phyloP scores from a whole-genome alignment of 1,284 basidiomycete genomes.

The Trichosporon faecale region DNA sequence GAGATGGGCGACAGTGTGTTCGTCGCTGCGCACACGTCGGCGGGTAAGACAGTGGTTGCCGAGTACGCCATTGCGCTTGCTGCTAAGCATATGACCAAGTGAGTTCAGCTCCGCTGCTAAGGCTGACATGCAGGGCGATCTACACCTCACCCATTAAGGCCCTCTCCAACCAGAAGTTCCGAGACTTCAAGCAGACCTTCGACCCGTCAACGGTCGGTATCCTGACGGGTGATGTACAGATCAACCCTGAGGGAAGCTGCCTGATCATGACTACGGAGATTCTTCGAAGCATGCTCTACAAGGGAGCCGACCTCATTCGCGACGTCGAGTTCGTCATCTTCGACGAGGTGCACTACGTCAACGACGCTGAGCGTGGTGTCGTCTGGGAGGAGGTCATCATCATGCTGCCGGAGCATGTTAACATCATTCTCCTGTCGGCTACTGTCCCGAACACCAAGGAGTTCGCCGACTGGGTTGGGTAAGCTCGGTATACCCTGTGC shows the following conservation, averaged over 20 bases:
- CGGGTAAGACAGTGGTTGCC: conserved; percentile 96
- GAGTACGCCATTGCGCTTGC: conserved; percentile 98
- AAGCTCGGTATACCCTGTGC: conserved; percentile 40
- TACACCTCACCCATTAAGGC: conserved; percentile 99
- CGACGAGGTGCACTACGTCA: conserved; percentile 99
- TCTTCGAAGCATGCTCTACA: conserved; percentile 95
- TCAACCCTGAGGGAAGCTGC: conserved; percentile 96
- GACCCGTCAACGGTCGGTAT: conserved; percentile 91
- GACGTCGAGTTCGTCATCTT: conserved; percentile 99
- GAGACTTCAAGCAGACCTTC: conserved; percentile 97
- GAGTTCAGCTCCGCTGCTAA: conserved; percentile 24
- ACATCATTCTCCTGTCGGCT: conserved; percentile 92
- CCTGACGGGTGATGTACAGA: conserved; percentile 97
- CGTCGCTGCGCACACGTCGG: conserved; percentile 94
- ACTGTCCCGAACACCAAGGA: conserved; percentile 98
- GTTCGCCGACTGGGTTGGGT: conserved; percentile 99
- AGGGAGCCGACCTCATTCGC: conserved; percentile 95
- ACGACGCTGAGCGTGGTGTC: conserved; percentile 97
- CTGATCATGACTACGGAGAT: conserved; percentile 99
- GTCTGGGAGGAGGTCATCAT: conserved; percentile 99
- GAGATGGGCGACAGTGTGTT: conserved; percentile 98
- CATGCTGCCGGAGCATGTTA: conserved; percentile 95
- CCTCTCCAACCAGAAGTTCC: conserved; percentile 96
- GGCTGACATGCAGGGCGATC: conserved; percentile 66
- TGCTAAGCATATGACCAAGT: conserved; percentile 97